Conservation (phyloP, 345 rosid genomes). For the Geranium rotundifolium region DNA sequence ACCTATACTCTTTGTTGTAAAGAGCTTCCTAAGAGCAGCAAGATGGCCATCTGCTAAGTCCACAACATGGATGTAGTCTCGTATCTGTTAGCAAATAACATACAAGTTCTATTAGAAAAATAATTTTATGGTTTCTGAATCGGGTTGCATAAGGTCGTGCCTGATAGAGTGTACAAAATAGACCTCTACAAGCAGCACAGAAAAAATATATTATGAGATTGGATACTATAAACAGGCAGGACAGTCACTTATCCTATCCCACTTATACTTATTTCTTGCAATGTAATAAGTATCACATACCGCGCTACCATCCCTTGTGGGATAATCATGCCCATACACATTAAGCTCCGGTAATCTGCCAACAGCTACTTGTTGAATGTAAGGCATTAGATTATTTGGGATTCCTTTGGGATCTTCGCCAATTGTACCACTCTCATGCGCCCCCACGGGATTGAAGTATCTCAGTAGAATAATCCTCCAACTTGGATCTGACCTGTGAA, state of each 20-base stretch:
- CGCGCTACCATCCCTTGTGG: conserved; percentile 82
- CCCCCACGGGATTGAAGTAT: conserved; percentile 93
- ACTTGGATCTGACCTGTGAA: conserved; percentile 77
- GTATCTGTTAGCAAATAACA: conserved; percentile 33
- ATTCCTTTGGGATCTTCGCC: conserved; percentile 98
- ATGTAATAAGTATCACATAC: conserved; percentile 27
- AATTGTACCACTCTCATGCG: conserved; percentile 82
- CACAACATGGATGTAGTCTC: conserved; percentile 95
- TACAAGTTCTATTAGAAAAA: not conserved
- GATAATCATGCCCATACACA: conserved; percentile 84
- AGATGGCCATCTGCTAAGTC: conserved; percentile 94
- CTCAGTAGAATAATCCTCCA: conserved; percentile 78
- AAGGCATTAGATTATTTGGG: conserved; percentile 93
- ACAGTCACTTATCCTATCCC: not conserved
- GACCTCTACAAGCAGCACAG: too few relatives aligned
- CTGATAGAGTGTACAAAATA: too few relatives aligned
- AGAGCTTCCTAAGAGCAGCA: conserved; percentile 67
- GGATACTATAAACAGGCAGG: not conserved
- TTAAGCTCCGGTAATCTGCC: conserved; percentile 87
- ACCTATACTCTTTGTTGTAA: conserved; percentile 55
- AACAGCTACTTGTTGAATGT: conserved; percentile 93
- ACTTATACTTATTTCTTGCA: not conserved
- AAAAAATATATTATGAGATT: too few relatives aligned
- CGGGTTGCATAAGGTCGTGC: too few relatives aligned
- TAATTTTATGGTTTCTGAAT: not conserved